Evolutionary conservation across 2,329 filamentous ascomycete species (phyloP).

Genomic region (Venturia oleaginea): DNA sequence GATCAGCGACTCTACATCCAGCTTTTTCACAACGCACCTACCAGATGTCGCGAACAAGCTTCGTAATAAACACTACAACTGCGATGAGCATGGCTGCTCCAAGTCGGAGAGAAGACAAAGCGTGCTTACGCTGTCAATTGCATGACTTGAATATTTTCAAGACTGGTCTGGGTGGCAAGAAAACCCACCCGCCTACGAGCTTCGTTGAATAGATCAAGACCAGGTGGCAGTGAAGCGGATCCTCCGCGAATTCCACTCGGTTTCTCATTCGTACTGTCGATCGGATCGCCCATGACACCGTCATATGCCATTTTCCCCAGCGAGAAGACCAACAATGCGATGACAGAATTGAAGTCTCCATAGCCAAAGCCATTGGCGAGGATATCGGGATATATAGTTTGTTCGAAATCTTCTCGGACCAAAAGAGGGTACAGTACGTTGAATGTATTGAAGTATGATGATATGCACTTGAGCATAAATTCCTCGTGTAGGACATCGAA

Average conservation of each 20-base stretch:
- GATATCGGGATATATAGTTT: conserved; percentile 37
- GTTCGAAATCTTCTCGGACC: conserved; percentile 44
- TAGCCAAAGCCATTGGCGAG: conserved; percentile 42
- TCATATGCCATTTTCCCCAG: conserved; percentile 51
- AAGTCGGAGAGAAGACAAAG: not conserved
- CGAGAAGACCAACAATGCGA: conserved; percentile 49
- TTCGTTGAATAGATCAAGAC: conserved; percentile 53
- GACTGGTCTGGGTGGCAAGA: conserved; percentile 43
- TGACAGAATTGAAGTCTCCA: conserved; percentile 39
- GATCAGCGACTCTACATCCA: conserved; percentile 8
- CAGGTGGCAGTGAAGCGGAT: conserved; percentile 42
- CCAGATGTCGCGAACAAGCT: conserved; percentile 43
- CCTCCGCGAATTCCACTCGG: conserved; percentile 47
- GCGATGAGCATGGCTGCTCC: conserved; percentile 7
- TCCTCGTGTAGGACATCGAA: conserved; percentile 38
- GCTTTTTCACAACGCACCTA: conserved; percentile 23
- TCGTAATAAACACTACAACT: conserved; percentile 42
- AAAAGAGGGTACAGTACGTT: conserved; percentile 51
- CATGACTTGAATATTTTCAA: conserved; percentile 52
- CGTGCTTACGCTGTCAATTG: conserved; percentile 44
- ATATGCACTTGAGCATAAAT: conserved; percentile 41
- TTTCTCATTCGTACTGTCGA: conserved; percentile 32
- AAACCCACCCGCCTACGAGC: conserved; percentile 52
- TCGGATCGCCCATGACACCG: conserved; percentile 37
- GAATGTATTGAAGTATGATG: conserved; percentile 51